phyloP scores from a whole-genome alignment of 306 rosid genomes.

The Hylodesmum podocarpum region DNA sequence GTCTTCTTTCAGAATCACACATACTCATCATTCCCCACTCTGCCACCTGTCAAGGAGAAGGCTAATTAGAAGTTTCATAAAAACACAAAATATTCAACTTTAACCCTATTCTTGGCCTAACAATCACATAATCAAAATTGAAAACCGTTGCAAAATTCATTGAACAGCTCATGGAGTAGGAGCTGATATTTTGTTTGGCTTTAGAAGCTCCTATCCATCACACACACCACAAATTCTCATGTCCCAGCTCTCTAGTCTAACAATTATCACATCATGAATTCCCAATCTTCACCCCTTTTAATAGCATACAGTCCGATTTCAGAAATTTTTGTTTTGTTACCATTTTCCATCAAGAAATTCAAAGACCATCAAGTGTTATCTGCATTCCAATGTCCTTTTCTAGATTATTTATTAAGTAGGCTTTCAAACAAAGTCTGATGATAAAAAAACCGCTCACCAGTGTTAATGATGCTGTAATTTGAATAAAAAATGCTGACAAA shows the following conservation, averaged over 20 bases:
- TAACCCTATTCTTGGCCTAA: not conserved
- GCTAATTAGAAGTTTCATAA: constrained; percentile 19
- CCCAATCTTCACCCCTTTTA: not conserved
- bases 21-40: constrained; percentile 98
- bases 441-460: not conserved
- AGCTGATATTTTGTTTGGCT: constrained; percentile 11
- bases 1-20: constrained; percentile 98
- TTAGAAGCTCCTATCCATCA: not conserved
- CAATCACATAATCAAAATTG: not conserved
- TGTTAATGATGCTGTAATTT: not conserved
- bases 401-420: not conserved
- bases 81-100: constrained; percentile 3
- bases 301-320: not conserved
- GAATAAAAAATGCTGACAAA: not conserved
- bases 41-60: constrained; percentile 57
- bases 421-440: not conserved
- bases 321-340: not conserved
- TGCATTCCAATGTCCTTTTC: not conserved
- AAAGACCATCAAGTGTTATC: not conserved
- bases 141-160: not conserved
- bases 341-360: constrained; percentile 9
- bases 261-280: not conserved
- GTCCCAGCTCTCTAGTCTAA: not conserved
- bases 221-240: not conserved
- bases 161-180: not conserved